These are phyloP conservation scores for Coemansia sp. DNA, from an alignment of 192 early-diverging fungal species.

Conservation along the genomic window DNA sequence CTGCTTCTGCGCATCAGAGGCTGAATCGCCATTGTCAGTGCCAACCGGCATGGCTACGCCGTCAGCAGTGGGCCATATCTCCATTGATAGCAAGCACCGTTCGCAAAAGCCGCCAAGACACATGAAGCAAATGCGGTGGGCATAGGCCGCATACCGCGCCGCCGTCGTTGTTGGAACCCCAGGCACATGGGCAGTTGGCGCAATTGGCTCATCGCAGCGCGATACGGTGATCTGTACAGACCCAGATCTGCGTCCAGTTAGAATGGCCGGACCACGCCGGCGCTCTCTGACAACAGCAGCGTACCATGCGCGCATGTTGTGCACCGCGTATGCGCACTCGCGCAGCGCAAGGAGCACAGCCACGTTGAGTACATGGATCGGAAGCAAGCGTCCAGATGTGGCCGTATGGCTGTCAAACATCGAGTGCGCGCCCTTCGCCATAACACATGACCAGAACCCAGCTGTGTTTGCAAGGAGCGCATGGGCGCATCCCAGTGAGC, in stretches of 20 bases:
- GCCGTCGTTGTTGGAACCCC: neutral
- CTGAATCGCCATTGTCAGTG: neutral
- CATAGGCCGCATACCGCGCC: slow-evolving; percentile 16
- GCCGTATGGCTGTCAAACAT: neutral
- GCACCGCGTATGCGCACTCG: slow-evolving; percentile 29
- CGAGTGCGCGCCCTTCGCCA: neutral
- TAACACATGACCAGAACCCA: neutral
- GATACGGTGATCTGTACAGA: neutral
- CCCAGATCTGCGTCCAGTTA: slow-evolving; percentile 1
- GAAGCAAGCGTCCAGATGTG: slow-evolving; percentile 14
- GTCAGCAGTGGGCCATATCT: slow-evolving; percentile 41
- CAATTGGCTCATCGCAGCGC: neutral
- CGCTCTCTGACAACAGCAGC: slow-evolving; percentile 37
- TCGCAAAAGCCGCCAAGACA: slow-evolving; percentile 48
- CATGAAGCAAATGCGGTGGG: slow-evolving; percentile 47
- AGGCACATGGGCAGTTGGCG: too few relatives aligned
- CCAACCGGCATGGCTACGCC: neutral
- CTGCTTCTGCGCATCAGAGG: neutral
- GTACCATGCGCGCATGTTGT: slow-evolving; percentile 47
- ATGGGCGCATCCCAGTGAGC: neutral
- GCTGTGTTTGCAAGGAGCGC: neutral
- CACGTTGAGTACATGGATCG: slow-evolving; percentile 25
- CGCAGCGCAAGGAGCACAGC: slow-evolving; percentile 20
- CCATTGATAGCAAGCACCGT: slow-evolving; percentile 47
- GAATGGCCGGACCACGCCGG: slow-evolving; percentile 24